These are phyloP conservation scores for Fusarium sp. DNA, from an alignment of 2,329 filamentous ascomycete genomes.

Conservation along the genomic window DNA sequence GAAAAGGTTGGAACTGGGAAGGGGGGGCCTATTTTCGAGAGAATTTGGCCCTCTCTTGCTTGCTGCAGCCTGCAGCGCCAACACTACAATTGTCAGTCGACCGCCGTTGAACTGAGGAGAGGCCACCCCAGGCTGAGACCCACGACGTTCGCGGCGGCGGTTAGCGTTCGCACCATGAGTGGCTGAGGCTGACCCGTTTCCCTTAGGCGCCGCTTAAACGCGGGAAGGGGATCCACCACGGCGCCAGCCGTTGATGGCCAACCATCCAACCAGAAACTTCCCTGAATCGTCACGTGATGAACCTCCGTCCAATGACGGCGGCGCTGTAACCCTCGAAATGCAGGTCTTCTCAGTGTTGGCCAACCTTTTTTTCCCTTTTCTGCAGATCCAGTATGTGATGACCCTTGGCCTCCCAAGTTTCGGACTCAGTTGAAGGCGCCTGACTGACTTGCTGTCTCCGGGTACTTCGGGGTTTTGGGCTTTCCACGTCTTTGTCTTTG, in stretches of 20 bases:
- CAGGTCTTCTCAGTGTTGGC: neutral
- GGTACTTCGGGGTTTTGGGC: neutral
- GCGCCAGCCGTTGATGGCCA: slow-evolving; percentile 31
- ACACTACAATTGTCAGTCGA: neutral
- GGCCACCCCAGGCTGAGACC: slow-evolving; percentile 14
- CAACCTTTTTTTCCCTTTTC: neutral
- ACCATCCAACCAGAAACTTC: slow-evolving; percentile 26
- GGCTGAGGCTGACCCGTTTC: slow-evolving; percentile 29
- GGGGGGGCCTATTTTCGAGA: neutral
- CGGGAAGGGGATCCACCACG: slow-evolving; percentile 20
- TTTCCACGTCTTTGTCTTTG: neutral
- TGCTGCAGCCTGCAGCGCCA: neutral
- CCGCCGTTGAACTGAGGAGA: slow-evolving; percentile 14
- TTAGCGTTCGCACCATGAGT: slow-evolving; percentile 41
- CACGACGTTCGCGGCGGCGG: slow-evolving; percentile 40
- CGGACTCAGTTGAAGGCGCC: slow-evolving; percentile 14
- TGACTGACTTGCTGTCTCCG: slow-evolving; percentile 1
- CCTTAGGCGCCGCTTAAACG: slow-evolving; percentile 34
- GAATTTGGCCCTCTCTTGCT: neutral
- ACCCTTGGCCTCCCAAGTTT: slow-evolving; percentile 29
- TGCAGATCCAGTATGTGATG: neutral
- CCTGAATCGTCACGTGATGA: slow-evolving; percentile 21
- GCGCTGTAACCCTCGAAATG: slow-evolving; percentile 30
- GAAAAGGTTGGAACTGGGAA: no score
- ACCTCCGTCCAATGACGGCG: slow-evolving; percentile 22